A percentile compares a stretch with the other conserved stretches of the same genome.
phyloP scores from a whole-genome alignment of 2,329 filamentous ascomycete genomes.

The Hymenoscyphus linearis region DNA sequence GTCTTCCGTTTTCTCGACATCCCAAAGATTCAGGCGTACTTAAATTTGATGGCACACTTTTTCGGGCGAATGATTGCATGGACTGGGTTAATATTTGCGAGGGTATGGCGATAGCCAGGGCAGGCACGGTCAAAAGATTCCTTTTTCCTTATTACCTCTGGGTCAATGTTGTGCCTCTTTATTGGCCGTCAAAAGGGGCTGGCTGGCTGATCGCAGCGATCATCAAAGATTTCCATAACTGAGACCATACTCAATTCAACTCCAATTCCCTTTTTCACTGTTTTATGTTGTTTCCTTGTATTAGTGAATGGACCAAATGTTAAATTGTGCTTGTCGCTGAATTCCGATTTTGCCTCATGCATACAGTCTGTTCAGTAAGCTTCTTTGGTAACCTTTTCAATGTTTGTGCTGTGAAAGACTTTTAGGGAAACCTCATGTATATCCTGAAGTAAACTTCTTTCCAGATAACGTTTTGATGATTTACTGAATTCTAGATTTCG shows the following conservation, averaged over 20 bases:
- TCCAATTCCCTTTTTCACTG: slow-evolving; percentile 7
- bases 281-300: not conserved
- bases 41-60: slow-evolving; percentile 29
- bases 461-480: no score
- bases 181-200: slow-evolving; percentile 31
- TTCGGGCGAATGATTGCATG: slow-evolving; percentile 31
- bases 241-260: slow-evolving; percentile 26
- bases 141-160: slow-evolving; percentile 24
- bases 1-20: slow-evolving; percentile 30
- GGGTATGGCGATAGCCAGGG: slow-evolving; percentile 27
- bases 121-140: slow-evolving; percentile 32
- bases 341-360: no score
- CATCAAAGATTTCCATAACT: slow-evolving; percentile 31
- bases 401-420: no score
- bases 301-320: no score
- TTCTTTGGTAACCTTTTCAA: no score
- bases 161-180: slow-evolving; percentile 22
- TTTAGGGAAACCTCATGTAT: no score
- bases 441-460: no score
- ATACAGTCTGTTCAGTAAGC: no score
- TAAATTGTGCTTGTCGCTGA: no score
- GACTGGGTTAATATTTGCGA: slow-evolving; percentile 30
- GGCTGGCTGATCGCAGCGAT: slow-evolving; percentile 27
- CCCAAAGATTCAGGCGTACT: slow-evolving; percentile 33
- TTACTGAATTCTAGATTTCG: no score